Conservation (phyloP, 805 yeast species). For the Metschnikowia reukaufii region DNA sequence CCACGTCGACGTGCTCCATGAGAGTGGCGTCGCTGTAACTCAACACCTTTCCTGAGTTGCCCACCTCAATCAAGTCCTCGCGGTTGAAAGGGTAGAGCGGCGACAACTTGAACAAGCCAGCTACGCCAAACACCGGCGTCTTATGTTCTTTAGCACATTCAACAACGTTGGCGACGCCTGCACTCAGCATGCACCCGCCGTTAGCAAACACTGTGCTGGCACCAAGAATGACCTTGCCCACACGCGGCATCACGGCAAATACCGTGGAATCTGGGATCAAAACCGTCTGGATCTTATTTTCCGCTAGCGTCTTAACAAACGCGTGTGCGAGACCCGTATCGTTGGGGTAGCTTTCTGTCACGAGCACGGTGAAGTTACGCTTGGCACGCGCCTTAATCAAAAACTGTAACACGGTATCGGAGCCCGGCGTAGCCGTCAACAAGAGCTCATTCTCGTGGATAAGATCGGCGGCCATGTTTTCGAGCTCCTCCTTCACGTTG, state of each 20-base stretch:
- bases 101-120: conserved; percentile 89
- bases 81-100: conserved; percentile 90
- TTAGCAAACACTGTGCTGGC: conserved; percentile 91
- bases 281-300: conserved; percentile 84
- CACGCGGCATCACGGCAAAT: conserved; percentile 95
- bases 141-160: conserved; percentile 93
- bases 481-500: conserved; percentile 86
- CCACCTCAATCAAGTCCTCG: conserved; percentile 82
- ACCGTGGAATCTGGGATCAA: conserved; percentile 91
- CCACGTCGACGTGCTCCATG: conserved; percentile 71
- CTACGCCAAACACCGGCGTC: conserved; percentile 95
- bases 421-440: conserved; percentile 92
- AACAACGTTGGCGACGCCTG: conserved; percentile 91
- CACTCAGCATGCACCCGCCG: conserved; percentile 87
- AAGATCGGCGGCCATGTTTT: conserved; percentile 86
- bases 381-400: conserved; percentile 82
- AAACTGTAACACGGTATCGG: conserved; percentile 85
- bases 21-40: conserved; percentile 69
- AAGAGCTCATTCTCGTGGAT: conserved; percentile 88
- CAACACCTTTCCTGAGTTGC: conserved; percentile 87
- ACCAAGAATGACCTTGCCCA: conserved; percentile 93
- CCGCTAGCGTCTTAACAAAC: conserved; percentile 77
- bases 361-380: conserved; percentile 87
- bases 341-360: conserved; percentile 91
- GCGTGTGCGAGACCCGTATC: conserved; percentile 72